A percentile compares a stretch with the other conserved stretches of the same genome.
phyloP scores from a whole-genome alignment of 1,139 yeast genomes.

The Kurtzmaniella quercitrusa region DNA sequence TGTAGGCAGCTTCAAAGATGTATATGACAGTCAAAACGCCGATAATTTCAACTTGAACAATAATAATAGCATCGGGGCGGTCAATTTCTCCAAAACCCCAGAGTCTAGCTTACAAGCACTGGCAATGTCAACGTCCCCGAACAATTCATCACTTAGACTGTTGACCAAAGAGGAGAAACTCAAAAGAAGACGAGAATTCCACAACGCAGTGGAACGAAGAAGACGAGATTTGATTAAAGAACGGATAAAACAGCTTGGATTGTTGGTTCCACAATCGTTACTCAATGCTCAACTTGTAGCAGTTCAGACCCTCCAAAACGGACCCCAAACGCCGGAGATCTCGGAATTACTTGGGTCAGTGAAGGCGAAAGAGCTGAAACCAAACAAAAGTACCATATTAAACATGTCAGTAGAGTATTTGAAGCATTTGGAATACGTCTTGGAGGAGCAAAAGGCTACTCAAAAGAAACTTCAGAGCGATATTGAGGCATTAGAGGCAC shows the following conservation, averaged over 20 bases:
- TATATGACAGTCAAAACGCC: slow-evolving; percentile 5
- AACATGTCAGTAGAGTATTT: slow-evolving; percentile 69
- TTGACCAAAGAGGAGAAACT: slow-evolving; percentile 67
- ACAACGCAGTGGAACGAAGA: slow-evolving; percentile 77
- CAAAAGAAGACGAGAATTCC: slow-evolving; percentile 69
- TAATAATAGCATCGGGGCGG: slow-evolving; percentile 8
- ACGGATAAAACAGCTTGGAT: slow-evolving; percentile 67
- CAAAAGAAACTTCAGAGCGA: slow-evolving; percentile 17
- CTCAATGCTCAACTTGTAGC: slow-evolving; percentile 48
- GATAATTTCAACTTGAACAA: slow-evolving; percentile 2
- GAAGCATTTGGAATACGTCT: slow-evolving; percentile 45
- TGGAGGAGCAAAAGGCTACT: slow-evolving; percentile 31
- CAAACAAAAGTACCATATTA: slow-evolving; percentile 67
- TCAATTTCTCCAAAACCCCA: slow-evolving; percentile 1
- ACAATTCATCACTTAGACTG: slow-evolving; percentile 31
- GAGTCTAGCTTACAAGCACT: slow-evolving; percentile 12
- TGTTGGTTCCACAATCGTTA: slow-evolving; percentile 67
- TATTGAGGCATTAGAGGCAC: slow-evolving; percentile 8
- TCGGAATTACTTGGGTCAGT: slow-evolving; percentile 35
- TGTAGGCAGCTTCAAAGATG: not conserved
- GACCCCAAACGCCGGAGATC: slow-evolving; percentile 27
- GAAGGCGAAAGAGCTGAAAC: slow-evolving; percentile 60
- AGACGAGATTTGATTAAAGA: slow-evolving; percentile 75
- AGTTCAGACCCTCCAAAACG: slow-evolving; percentile 44
- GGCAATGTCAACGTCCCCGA: slow-evolving; percentile 19